A percentile compares a stretch with the other conserved stretches of the same genome.
These are phyloP conservation scores for Colletotrichum orbiculare DNA, from an alignment of 2,329 filamentous ascomycete genomes.

Conservation along the genomic window DNA sequence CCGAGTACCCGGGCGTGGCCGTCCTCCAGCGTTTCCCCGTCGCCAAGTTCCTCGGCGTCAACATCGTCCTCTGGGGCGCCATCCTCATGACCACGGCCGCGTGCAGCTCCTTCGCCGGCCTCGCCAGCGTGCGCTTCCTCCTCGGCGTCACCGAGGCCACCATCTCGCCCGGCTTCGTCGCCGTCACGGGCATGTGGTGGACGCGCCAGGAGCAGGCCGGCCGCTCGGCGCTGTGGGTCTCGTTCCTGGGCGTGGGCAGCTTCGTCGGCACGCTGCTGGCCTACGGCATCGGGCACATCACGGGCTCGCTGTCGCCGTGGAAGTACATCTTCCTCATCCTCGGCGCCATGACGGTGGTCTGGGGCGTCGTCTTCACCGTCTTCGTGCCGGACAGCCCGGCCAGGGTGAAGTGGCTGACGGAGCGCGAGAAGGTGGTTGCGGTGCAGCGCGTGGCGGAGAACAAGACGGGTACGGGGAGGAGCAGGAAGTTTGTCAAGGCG, in stretches of 20 bases:
- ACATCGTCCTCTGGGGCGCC: conserved; percentile 46
- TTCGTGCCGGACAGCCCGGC: conserved; percentile 46
- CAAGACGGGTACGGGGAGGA: conserved; percentile 41
- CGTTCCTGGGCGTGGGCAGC: conserved; percentile 50
- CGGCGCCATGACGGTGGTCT: conserved; percentile 44
- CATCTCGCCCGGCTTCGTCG: conserved; percentile 49
- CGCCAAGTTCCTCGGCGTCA: conserved; percentile 43
- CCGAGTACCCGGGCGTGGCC: conserved; percentile 46
- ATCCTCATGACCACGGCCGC: conserved; percentile 47
- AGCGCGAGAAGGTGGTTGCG: conserved; percentile 42
- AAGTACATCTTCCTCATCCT: conserved; percentile 50
- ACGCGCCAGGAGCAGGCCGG: conserved; percentile 50
- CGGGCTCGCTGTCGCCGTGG: conserved; percentile 43
- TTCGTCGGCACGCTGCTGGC: conserved; percentile 48
- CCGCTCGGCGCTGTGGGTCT: conserved; percentile 51
- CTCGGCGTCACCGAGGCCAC: conserved; percentile 49
- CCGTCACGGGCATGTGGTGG: conserved; percentile 53
- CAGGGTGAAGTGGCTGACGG: conserved; percentile 44
- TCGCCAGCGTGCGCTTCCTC: conserved; percentile 50
- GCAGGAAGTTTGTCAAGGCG: conserved; percentile 20
- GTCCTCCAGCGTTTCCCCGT: conserved; percentile 44
- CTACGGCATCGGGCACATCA: conserved; percentile 48
- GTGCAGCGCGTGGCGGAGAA: conserved; percentile 44
- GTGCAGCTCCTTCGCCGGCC: conserved; percentile 45
- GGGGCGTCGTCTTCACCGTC: conserved; percentile 42